These are phyloP conservation scores for Colletotrichum sp. DNA, from an alignment of 2,329 filamentous ascomycete species.

Conservation along the genomic window DNA sequence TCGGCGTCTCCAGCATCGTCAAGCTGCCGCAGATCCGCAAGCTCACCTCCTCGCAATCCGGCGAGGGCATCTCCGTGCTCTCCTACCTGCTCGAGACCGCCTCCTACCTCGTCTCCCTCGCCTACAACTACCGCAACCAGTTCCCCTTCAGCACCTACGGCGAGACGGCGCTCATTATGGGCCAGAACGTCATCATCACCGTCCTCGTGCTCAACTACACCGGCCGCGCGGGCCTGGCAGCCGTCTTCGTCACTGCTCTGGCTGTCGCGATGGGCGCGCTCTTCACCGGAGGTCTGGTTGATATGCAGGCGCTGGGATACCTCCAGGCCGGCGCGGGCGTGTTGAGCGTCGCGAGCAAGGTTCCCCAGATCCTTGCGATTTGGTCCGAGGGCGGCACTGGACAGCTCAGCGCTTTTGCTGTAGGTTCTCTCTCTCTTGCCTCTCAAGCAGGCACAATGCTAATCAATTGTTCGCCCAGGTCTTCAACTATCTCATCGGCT, in stretches of 20 bases:
- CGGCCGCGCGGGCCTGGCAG: constrained; percentile 70
- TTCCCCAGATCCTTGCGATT: constrained; percentile 90
- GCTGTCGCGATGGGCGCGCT: constrained; percentile 72
- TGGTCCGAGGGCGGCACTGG: constrained; percentile 87
- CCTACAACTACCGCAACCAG: constrained; percentile 88
- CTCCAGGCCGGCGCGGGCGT: constrained; percentile 85
- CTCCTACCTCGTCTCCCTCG: constrained; percentile 85
- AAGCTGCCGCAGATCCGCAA: constrained; percentile 98
- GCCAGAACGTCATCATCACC: constrained; percentile 90
- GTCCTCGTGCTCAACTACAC: constrained; percentile 86
- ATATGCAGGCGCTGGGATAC: constrained; percentile 70
- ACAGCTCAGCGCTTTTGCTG: constrained; percentile 94
- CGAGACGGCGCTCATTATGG: constrained; percentile 89
- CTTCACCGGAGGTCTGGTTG: constrained; percentile 68
- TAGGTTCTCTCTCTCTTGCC: constrained; percentile 51
- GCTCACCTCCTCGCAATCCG: constrained; percentile 79
- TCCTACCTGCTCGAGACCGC: constrained; percentile 92
- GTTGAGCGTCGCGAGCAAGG: constrained; percentile 85
- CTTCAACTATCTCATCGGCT: constrained; percentile 96
- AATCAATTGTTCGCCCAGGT: constrained; percentile 60
- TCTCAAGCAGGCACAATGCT: background rate
- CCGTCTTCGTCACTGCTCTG: constrained; percentile 78
- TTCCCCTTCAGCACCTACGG: constrained; percentile 98
- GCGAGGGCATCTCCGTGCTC: constrained; percentile 84
- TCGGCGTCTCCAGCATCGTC: constrained; percentile 86